A percentile compares a stretch with the other conserved stretches of the same genome.
These are phyloP conservation scores for Corniculantispora saksenae DNA, from an alignment of 2,329 filamentous ascomycete species.

Conservation along the genomic window DNA sequence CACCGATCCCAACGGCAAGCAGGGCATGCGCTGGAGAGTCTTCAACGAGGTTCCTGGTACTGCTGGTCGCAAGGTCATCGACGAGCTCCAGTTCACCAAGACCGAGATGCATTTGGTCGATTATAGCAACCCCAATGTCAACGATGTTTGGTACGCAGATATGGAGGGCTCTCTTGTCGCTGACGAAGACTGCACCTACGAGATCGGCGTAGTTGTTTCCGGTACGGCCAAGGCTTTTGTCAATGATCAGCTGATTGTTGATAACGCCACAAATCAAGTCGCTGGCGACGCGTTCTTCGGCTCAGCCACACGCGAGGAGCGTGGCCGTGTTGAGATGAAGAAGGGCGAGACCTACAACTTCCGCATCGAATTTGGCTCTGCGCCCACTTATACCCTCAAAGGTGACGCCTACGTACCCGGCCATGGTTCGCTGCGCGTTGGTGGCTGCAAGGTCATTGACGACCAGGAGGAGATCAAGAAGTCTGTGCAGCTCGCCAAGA, in stretches of 20 bases:
- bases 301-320: constrained; percentile 63
- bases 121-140: constrained; percentile 55
- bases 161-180: constrained; percentile 62
- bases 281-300: constrained; percentile 67
- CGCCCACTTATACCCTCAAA: constrained; percentile 57
- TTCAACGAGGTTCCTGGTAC: constrained; percentile 59
- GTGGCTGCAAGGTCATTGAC: constrained; percentile 60
- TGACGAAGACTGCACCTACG: constrained; percentile 61
- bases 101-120: constrained; percentile 53
- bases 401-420: constrained; percentile 54
- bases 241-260: constrained; percentile 62
- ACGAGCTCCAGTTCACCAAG: constrained; percentile 48
- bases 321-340: constrained; percentile 57
- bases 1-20: constrained; percentile 52
- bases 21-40: constrained; percentile 62
- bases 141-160: constrained; percentile 59
- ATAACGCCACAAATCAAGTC: constrained; percentile 65
- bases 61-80: constrained; percentile 50
- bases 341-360: constrained; percentile 61
- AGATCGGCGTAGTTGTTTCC: constrained; percentile 66
- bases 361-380: constrained; percentile 60
- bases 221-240: constrained; percentile 67
- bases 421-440: constrained; percentile 62
- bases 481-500: constrained; percentile 67
- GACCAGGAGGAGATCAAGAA: constrained; percentile 61